phyloP scores from a whole-genome alignment of 331 rosid species.

The Pyrus hybrid region DNA sequence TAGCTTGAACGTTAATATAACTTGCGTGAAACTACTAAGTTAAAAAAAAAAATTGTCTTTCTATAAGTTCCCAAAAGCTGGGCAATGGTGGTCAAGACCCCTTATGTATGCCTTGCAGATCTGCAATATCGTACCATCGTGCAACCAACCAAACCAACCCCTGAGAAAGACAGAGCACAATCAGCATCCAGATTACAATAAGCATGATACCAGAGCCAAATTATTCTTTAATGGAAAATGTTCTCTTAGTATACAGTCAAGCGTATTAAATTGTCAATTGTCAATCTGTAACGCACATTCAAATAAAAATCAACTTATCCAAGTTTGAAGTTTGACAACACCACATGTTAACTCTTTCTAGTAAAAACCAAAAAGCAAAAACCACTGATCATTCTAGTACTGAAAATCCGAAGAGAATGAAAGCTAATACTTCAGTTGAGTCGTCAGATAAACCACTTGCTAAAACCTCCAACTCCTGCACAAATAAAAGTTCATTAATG shows the following conservation, averaged over 20 bases:
- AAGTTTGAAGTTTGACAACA: not conserved
- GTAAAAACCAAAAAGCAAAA: not conserved
- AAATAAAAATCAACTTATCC: not conserved
- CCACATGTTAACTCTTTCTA: not conserved
- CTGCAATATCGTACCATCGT: constrained; percentile 32
- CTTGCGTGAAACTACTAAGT: not conserved
- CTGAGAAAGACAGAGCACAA: constrained; percentile 5
- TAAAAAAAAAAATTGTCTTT: not conserved
- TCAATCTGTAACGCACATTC: not conserved
- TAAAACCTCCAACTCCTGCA: constrained; percentile 11
- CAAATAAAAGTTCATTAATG: not conserved
- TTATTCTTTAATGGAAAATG: not conserved
- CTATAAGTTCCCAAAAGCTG: constrained; percentile 50
- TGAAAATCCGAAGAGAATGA: not conserved
- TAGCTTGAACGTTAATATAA: not conserved
- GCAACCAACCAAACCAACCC: constrained; percentile 17
- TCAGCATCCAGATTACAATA: not conserved
- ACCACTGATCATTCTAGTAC: not conserved
- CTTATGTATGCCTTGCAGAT: constrained; percentile 24
- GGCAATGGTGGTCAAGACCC: constrained; percentile 47
- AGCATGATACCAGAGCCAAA: not conserved
- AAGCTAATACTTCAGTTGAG: not conserved
- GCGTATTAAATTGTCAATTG: not conserved
- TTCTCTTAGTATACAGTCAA: too few species aligned
- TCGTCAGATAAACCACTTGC: constrained; percentile 7